Conservation (phyloP, 169 alveolate species). For the Cryptosporidium ryanae region DNA sequence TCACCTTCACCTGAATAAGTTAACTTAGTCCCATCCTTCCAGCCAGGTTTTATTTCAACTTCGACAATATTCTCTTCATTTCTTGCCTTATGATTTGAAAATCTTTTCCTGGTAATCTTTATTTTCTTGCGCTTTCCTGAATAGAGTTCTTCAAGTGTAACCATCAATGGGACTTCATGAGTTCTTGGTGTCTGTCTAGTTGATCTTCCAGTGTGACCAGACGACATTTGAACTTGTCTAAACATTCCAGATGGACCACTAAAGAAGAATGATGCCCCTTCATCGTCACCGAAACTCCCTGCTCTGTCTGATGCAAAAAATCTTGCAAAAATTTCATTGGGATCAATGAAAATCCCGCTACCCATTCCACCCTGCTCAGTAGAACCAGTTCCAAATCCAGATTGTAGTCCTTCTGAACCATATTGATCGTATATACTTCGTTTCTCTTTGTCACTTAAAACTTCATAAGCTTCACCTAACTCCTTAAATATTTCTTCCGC, state of each 20-base stretch:
- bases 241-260: slow-evolving; percentile 80
- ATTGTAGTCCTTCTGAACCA: slow-evolving; percentile 80
- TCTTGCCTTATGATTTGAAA: slow-evolving; percentile 80
- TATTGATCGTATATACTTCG: slow-evolving; percentile 78
- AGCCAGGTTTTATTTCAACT: slow-evolving; percentile 87
- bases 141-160: slow-evolving; percentile 84
- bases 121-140: slow-evolving; percentile 85
- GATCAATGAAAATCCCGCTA: slow-evolving; percentile 84
- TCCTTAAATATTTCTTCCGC: slow-evolving; percentile 74
- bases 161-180: slow-evolving; percentile 86
- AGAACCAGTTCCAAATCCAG: slow-evolving; percentile 75
- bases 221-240: slow-evolving; percentile 75
- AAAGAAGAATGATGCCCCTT: slow-evolving; percentile 80
- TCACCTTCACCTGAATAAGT: slow-evolving; percentile 89
- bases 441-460: slow-evolving; percentile 82
- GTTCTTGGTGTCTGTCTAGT: slow-evolving; percentile 77
- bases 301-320: slow-evolving; percentile 85
- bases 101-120: slow-evolving; percentile 86
- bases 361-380: slow-evolving; percentile 74
- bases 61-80: slow-evolving; percentile 86
- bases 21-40: slow-evolving; percentile 89
- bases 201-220: slow-evolving; percentile 49
- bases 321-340: slow-evolving; percentile 84
- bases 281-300: slow-evolving; percentile 82
- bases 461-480: slow-evolving; percentile 79